Evolutionary conservation across 768 basidiomycete species (phyloP), one percentile per base, ranked within the genome.

Genomic region (Rossbeevera mucosa): DNA sequence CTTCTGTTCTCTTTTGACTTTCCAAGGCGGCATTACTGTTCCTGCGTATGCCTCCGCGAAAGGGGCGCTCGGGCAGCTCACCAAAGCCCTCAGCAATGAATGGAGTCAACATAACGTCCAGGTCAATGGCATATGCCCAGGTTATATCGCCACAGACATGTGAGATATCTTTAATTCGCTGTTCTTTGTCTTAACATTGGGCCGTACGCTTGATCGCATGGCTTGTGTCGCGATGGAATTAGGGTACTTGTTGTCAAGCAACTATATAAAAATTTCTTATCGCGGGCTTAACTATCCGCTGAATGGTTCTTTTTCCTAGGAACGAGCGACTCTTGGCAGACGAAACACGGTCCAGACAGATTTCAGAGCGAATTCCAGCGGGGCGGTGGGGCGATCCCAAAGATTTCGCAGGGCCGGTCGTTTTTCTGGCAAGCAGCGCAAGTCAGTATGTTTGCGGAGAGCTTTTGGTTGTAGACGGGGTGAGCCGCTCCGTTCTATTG

Each of bases 21-120:
- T 72, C 56, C 72, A 81, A 63, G 81, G 80, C 44, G 86, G 86
- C 42, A 51, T 86, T 47, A 86, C 83, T 13, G 79, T 95, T 36
- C 91, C 93, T 18, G 94, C 94, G 11, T 95, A 95, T 64, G 90
- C 93, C 2, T 83, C 94, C 4, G 88, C 94, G 8, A 95, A 94
- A 67, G 91, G 91, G 51, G 91, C 89, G 18, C 75, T 91, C 28
- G 88, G 88, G 9, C 86, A 87, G 64, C 75, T 91, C 60, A 91
- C 91, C 24, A 94, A 94, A 71, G 87, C 92, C 2, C 80, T 95
- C 62, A 85, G 86, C 61, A 96, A 96, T 69, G 94, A 95, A 68
- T 96, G 94, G 93, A 87, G 88, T 54, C 78, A 79, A 62, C 80
- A 89, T 61, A 91, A 91, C 59, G 82, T 95, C 48, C 86, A 92